These are phyloP conservation scores for Kodamaea derodonti DNA, from an alignment of 1,139 yeast species.

Conservation along the genomic window DNA sequence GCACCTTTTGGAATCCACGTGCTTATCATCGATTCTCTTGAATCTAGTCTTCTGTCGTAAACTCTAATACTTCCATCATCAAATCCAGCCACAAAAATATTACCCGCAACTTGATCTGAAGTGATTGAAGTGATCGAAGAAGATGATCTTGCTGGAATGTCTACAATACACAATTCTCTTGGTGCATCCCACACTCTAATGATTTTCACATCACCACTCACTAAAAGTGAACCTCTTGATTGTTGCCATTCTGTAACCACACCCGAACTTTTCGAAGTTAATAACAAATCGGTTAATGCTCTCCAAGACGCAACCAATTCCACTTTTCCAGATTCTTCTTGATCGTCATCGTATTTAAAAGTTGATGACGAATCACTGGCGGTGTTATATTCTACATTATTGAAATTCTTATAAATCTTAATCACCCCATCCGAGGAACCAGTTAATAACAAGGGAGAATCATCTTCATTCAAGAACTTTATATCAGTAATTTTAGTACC, in stretches of 20 bases:
- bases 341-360: constrained; percentile 20
- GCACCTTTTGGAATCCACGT: constrained; percentile 50
- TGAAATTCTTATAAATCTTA: constrained; percentile 77
- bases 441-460: constrained; percentile 73
- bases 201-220: constrained; percentile 92
- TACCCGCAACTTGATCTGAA: constrained; percentile 96
- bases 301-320: constrained; percentile 88
- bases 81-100: constrained; percentile 85
- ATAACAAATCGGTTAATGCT: constrained; percentile 78
- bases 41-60: constrained; percentile 82
- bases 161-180: constrained; percentile 78
- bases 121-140: constrained; percentile 87
- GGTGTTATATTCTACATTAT: constrained; percentile 34
- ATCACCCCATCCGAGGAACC: constrained; percentile 95
- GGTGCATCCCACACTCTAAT: constrained; percentile 97
- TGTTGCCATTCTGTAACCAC: constrained; percentile 96
- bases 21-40: constrained; percentile 82
- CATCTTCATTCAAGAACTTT: constrained; percentile 88
- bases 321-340: constrained; percentile 27
- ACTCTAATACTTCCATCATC: constrained; percentile 89
- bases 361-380: constrained; percentile 14
- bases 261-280: constrained; percentile 81
- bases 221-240: constrained; percentile 83
- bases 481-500: constrained; percentile 88
- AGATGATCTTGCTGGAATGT: constrained; percentile 88